Evolutionary conservation across 345 rosid genomes (phyloP), one percentile per base, ranked within the genome.

Genomic region (Rhizophora apiculata): DNA sequence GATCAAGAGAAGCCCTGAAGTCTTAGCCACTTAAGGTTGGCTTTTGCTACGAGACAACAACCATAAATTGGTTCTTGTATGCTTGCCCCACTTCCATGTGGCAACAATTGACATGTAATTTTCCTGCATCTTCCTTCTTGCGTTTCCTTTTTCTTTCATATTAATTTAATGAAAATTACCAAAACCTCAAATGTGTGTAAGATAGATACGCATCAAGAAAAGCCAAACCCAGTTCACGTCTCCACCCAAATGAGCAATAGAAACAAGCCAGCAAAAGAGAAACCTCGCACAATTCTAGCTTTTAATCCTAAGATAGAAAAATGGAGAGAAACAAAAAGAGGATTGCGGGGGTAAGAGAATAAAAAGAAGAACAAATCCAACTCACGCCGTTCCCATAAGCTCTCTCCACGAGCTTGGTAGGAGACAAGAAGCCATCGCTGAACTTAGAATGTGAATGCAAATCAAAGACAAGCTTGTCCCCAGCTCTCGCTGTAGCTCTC

Each of bases 361-460:
- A 32, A 4, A 32, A 31, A 61, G n/a, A 32, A 52, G 49, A 18
- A 32, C 27, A 24, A 24, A 21, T 6, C 7, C 7, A n/a, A 78
- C 93, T 81, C 54, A 95, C 99, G 89, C 97, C 96, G 67, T 86
- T 85, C 48, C 68, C 75, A 79, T 90, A 86, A 83, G 99, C 99
- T 75, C 86, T 87, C 81, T 95, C 91, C 5, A 95, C 88, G 75
- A 95, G 89, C 84, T 88, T 95, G 3, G 96, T 76, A 70, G 99
- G 99, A 20, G 99, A 84, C 71, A 95, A 75, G 81, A 79, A 92
- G 24, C 99, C 99, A 76, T 95, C 99, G 74, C 99, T 95, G 79
- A 60, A 85, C 73, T 92, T 95, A 52, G 97, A 86, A 79, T 95
- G 99, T 11, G 90, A 85, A 74, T 95, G 99, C 79, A 92, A 82